A percentile compares a stretch with the other conserved stretches of the same genome.
Evolutionary conservation across 2,329 filamentous ascomycete species (phyloP).

Genomic region (Coniella lustricola): DNA sequence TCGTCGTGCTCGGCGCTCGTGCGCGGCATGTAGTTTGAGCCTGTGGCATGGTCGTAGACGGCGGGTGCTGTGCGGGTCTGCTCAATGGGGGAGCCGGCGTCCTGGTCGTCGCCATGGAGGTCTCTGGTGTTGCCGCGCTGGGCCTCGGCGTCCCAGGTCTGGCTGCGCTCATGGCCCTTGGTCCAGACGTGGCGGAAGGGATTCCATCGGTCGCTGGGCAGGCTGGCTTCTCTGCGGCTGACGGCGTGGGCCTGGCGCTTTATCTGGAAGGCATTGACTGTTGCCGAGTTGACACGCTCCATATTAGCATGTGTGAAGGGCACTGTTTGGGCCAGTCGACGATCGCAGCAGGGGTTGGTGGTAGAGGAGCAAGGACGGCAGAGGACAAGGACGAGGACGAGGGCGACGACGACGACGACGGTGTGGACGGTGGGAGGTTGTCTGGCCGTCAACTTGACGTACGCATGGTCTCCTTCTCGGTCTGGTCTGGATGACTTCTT

Average conservation of each 20-base stretch:
- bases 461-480: too few relatives aligned
- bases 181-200: slow-evolving; percentile 38
- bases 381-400: background rate
- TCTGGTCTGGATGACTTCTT: too few relatives aligned
- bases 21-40: background rate
- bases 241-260: slow-evolving; percentile 38
- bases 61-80: slow-evolving; percentile 27
- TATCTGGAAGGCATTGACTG: slow-evolving; percentile 40
- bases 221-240: slow-evolving; percentile 27
- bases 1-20: slow-evolving; percentile 17
- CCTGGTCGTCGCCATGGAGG: slow-evolving; percentile 17
- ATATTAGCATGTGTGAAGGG: slow-evolving; percentile 10
- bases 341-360: background rate
- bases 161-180: slow-evolving; percentile 21
- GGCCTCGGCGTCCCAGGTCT: slow-evolving; percentile 33
- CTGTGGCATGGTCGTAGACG: background rate
- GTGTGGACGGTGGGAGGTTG: background rate
- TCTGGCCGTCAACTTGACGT: too few relatives aligned
- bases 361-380: background rate
- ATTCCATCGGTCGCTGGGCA: slow-evolving; percentile 33
- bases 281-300: slow-evolving; percentile 9
- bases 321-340: background rate
- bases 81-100: slow-evolving; percentile 27
- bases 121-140: slow-evolving; percentile 16
- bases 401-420: background rate